Percentiles rank a stretch among this genome's conserved stretches.
phyloP scores from a whole-genome alignment of 148 eudicot species.

The Oxyria digyna region DNA sequence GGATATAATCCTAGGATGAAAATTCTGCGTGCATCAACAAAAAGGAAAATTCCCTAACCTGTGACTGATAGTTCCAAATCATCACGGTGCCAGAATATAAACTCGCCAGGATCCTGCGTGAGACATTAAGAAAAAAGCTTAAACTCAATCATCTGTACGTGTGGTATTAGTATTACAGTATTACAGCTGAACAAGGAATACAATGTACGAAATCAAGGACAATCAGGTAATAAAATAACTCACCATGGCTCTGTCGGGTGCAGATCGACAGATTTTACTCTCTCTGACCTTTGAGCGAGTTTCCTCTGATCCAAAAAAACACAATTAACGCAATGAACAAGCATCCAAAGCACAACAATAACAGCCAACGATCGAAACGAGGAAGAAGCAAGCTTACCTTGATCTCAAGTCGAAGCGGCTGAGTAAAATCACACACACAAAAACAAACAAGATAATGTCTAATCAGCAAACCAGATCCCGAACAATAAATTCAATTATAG shows the following conservation, averaged over 20 bases:
- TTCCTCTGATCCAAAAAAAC: slow-evolving; percentile 34
- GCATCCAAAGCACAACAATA: neutral
- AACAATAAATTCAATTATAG: slow-evolving; percentile 2
- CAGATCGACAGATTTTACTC: slow-evolving; percentile 69
- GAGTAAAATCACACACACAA: slow-evolving; percentile 3
- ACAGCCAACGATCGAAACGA: neutral
- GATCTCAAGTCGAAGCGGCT: slow-evolving; percentile 13
- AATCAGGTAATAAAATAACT: neutral
- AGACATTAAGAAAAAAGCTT: neutral
- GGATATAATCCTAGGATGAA: neutral
- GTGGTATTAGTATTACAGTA: neutral
- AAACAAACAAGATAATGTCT: neutral
- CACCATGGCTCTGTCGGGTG: slow-evolving; percentile 82
- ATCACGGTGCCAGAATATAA: slow-evolving; percentile 55
- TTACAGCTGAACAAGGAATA: neutral
- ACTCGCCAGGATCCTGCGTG: slow-evolving; percentile 61
- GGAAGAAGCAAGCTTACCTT: slow-evolving; percentile 1
- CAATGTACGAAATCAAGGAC: neutral
- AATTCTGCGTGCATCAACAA: neutral
- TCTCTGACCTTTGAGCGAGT: slow-evolving; percentile 53
- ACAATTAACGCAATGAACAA: neutral
- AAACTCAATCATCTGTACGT: neutral
- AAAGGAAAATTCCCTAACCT: slow-evolving; percentile 29
- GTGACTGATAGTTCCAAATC: slow-evolving; percentile 67
- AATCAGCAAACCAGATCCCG: slow-evolving; percentile 7